These are phyloP conservation scores for Cinnamomum micranthum DNA, from an alignment of 164 flowering plant species.

Conservation along the genomic window DNA sequence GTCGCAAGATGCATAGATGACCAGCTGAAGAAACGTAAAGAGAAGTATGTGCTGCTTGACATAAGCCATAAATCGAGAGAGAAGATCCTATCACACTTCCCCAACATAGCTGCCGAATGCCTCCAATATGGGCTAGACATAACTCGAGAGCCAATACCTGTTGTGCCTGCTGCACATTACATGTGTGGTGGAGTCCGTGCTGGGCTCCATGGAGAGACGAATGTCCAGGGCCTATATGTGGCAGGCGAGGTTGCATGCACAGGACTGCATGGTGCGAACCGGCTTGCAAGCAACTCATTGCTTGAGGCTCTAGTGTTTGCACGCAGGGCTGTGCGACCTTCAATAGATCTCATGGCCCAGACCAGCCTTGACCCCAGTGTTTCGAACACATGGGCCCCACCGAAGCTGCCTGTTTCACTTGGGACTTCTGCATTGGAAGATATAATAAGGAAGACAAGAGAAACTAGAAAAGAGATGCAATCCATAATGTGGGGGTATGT, in stretches of 20 bases:
- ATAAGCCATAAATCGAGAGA: slow-evolving; percentile 78
- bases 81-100: slow-evolving; percentile 82
- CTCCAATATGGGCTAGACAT: slow-evolving; percentile 82
- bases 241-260: slow-evolving; percentile 99
- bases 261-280: slow-evolving; percentile 96
- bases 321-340: slow-evolving; percentile 79
- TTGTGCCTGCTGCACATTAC: slow-evolving; percentile 98
- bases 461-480: slow-evolving; percentile 62
- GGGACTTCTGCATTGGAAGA: slow-evolving; percentile 28
- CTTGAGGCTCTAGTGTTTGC: slow-evolving; percentile 97
- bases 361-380: slow-evolving; percentile 27
- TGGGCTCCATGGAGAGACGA: slow-evolving; percentile 90
- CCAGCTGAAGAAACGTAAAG: slow-evolving; percentile 77
- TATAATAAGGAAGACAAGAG: slow-evolving; percentile 40
- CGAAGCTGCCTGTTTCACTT: slow-evolving; percentile 51
- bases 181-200: slow-evolving; percentile 99
- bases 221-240: slow-evolving; percentile 75
- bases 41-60: slow-evolving; percentile 86
- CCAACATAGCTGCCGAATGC: slow-evolving; percentile 96
- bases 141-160: slow-evolving; percentile 83
- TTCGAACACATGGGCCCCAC: slow-evolving; percentile 53
- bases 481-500: slow-evolving; percentile 87
- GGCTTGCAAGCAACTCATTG: slow-evolving; percentile 94
- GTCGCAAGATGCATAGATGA: slow-evolving; percentile 97
- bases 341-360: slow-evolving; percentile 58